Evolutionary conservation across 2,329 filamentous ascomycete genomes (phyloP), one percentile per base, ranked within the genome.

Genomic region (Coleophoma eucalyptorum): DNA sequence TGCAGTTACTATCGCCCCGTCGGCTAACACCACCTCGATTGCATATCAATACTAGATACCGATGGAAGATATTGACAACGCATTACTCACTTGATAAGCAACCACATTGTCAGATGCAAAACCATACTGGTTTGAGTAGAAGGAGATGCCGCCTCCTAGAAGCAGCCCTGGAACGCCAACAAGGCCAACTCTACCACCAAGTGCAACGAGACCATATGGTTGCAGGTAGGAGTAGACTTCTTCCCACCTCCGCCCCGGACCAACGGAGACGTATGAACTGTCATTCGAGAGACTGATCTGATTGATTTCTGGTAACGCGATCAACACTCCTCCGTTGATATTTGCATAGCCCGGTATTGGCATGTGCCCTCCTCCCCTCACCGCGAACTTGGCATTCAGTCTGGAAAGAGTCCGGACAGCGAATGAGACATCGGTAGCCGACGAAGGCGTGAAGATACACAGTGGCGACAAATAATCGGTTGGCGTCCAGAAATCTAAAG

Each of bases 1-100:
- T 3, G 60, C 66, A 3, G 49, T 59, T 16, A 68, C 53, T 20
- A 65, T 58, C 7, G 53, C 58, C 1, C 65, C 53, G 41, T 42
- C 51, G 8, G 45, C 50, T 12, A 57, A 49, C 4, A 57, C 53
- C 21, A 55, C 42, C 54, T 56, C 15, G 16, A 31, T 45, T 13
- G 16, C 37, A 19, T 38, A 49, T 37, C 43, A 48, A 34, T 15
- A 40, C 38, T 21, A 11, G 3, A 40, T 40, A 18, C 34, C 5
- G 10, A 13, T 38, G 18, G 15, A 47, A 42, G n/a, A 50, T n/a
- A n/a, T n/a, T n/a, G n/a, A n/a, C n/a, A n/a, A n/a, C n/a, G 42
- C 5, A 13, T 21, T 37, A 42, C 42, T 49, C 31, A 57, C 53
- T 47, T 57, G 46, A 43, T 37, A 57, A 10, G 49, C 42, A 42